A percentile compares a stretch with the other conserved stretches of the same genome.
These are phyloP conservation scores for Solanum virginianum DNA, from an alignment of 257 asterid species.

Conservation along the genomic window DNA sequence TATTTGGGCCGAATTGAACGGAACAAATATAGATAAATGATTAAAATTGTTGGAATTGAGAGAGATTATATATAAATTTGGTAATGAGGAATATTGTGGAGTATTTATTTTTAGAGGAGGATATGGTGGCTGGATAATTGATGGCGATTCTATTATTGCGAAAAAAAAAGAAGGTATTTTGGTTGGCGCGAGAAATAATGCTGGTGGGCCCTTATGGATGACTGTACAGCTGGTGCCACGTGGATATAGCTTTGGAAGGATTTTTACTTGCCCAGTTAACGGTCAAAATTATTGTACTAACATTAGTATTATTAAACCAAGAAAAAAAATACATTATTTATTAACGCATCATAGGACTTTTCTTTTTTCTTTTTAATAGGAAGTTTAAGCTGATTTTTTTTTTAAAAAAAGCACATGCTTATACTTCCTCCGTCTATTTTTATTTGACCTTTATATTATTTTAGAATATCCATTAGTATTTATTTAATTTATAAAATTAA, in stretches of 20 bases:
- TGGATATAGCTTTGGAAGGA: background rate
- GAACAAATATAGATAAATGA: background rate
- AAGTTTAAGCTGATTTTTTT: no score
- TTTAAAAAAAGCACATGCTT: no score
- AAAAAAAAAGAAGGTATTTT: conserved; percentile 5
- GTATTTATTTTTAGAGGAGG: background rate
- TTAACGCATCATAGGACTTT: background rate
- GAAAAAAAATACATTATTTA: no score
- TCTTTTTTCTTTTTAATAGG: no score
- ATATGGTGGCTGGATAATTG: background rate
- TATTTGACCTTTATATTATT: no score
- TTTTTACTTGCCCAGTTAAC: background rate
- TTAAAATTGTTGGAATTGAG: background rate
- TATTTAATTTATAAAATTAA: no score
- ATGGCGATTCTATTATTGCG: background rate
- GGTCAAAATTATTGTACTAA: background rate
- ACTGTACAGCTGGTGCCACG: conserved; percentile 18
- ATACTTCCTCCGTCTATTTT: no score
- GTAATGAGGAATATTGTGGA: background rate
- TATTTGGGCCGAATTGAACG: background rate
- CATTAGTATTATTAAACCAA: background rate
- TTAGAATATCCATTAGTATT: no score
- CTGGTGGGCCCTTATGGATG: background rate
- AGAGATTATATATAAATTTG: background rate
- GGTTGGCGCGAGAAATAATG: conserved; percentile 39